Conservation (phyloP, 129 eudicot genomes). For the Pulicaria dysenterica region DNA sequence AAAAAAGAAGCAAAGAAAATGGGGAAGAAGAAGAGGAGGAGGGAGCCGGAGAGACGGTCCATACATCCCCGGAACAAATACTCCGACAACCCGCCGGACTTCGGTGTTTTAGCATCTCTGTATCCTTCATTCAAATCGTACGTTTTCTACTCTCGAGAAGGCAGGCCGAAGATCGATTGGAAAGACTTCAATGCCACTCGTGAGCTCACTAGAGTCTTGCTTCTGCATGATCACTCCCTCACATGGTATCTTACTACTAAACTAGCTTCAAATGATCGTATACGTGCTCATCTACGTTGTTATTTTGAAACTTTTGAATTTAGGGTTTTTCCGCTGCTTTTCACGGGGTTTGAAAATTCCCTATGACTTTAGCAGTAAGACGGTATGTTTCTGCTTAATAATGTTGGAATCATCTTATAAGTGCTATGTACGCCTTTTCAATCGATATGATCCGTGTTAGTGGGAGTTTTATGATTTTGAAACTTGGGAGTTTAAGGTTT, state of each 20-base stretch:
- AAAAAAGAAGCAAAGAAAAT: not conserved
- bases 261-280: not conserved
- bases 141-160: slow-evolving; percentile 64
- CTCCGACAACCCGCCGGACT: slow-evolving; percentile 87
- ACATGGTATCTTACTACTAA: slow-evolving; percentile 52
- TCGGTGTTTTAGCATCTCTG: slow-evolving; percentile 53
- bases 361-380: not conserved
- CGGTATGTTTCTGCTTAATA: not conserved
- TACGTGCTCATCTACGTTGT: not conserved
- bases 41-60: slow-evolving; percentile 37
- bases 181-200: slow-evolving; percentile 95
- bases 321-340: not conserved
- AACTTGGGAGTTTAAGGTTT: slow-evolving; percentile 1
- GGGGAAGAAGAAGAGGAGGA: slow-evolving; percentile 68
- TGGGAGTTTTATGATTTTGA: not conserved
- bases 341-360: not conserved
- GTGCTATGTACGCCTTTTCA: not conserved
- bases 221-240: slow-evolving; percentile 79
- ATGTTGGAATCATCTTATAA: not conserved
- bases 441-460: not conserved
- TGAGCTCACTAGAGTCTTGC: slow-evolving; percentile 77
- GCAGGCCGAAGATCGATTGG: slow-evolving; percentile 84
- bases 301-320: not conserved
- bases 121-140: slow-evolving; percentile 68
- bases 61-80: slow-evolving; percentile 86